Evolutionary conservation across 805 yeast genomes (phyloP).

Genomic region (Geotrichum ghanense): DNA sequence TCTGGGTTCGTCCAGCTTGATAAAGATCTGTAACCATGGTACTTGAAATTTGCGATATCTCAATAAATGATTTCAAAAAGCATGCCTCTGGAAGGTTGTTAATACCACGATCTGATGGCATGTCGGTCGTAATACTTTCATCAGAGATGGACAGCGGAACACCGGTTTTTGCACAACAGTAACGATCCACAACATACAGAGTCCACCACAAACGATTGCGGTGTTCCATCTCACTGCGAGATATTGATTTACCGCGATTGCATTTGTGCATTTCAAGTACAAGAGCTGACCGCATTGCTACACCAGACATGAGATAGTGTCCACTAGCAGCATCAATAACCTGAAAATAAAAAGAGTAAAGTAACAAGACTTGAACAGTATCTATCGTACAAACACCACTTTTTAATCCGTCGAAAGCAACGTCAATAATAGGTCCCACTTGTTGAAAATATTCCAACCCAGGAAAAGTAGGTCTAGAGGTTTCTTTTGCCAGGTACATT

Average conservation of each 20-base stretch:
- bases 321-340: slow-evolving; percentile 12
- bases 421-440: slow-evolving; percentile 8
- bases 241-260: slow-evolving; percentile 1
- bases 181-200: slow-evolving; percentile 14
- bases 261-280: slow-evolving; percentile 14
- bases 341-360: slow-evolving; percentile 14
- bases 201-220: slow-evolving; percentile 19
- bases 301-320: slow-evolving; percentile 10
- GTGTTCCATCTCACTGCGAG: slow-evolving; percentile 16
- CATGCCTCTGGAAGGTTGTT: slow-evolving; percentile 12
- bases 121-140: slow-evolving; percentile 9
- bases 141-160: slow-evolving; percentile 14
- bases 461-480: slow-evolving; percentile 6
- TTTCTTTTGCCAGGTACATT: slow-evolving; percentile 11
- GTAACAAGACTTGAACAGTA: slow-evolving; percentile 13
- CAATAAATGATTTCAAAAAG: slow-evolving; percentile 15
- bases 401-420: slow-evolving; percentile 11
- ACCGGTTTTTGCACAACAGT: slow-evolving; percentile 16
- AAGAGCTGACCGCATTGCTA: slow-evolving; percentile 12
- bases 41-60: slow-evolving; percentile 13
- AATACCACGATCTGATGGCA: slow-evolving; percentile 7
- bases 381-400: slow-evolving; percentile 7
- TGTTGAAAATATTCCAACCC: slow-evolving; percentile 11
- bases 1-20: slow-evolving; percentile 8
- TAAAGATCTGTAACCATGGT: slow-evolving; percentile 12